Percentiles rank a stretch among this genome's conserved stretches.
These are phyloP conservation scores for Thuja plicata DNA, from an alignment of 83 land plant species.

Conservation along the genomic window DNA sequence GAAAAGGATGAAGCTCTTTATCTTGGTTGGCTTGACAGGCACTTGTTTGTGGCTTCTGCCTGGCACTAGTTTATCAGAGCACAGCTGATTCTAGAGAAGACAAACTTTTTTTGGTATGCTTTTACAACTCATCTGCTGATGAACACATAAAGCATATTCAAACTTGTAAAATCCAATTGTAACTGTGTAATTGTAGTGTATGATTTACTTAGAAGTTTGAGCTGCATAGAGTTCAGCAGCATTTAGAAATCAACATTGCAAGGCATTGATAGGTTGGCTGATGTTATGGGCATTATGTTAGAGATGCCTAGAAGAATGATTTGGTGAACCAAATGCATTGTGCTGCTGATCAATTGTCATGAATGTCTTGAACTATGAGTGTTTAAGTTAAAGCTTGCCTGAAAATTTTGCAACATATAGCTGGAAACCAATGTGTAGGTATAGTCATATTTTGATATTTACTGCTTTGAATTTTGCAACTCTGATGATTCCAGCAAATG, in stretches of 20 bases:
- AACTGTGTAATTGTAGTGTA: neutral
- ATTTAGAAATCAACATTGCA: neutral
- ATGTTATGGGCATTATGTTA: neutral
- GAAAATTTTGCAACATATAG: neutral
- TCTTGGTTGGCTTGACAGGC: conserved; percentile 67
- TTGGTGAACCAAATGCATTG: neutral
- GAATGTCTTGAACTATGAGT: neutral
- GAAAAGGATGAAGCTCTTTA: conserved; percentile 74
- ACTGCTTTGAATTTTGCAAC: neutral
- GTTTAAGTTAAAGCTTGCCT: neutral
- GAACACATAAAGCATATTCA: neutral
- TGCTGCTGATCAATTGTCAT: neutral
- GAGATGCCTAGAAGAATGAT: neutral
- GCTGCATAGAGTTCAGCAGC: neutral
- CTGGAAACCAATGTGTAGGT: neutral
- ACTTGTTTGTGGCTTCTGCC: conserved; percentile 65
- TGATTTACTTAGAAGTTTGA: neutral
- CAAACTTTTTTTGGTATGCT: neutral
- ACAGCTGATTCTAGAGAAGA: neutral
- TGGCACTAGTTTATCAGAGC: conserved; percentile 47
- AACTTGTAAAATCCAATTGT: neutral
- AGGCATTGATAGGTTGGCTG: neutral
- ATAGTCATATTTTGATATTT: neutral
- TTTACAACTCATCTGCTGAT: neutral
- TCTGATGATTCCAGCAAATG: neutral